Base-by-base conservation (phyloP, 768 basidiomycete genomes). In the Trichaptum fuscoviolaceum region DNA sequence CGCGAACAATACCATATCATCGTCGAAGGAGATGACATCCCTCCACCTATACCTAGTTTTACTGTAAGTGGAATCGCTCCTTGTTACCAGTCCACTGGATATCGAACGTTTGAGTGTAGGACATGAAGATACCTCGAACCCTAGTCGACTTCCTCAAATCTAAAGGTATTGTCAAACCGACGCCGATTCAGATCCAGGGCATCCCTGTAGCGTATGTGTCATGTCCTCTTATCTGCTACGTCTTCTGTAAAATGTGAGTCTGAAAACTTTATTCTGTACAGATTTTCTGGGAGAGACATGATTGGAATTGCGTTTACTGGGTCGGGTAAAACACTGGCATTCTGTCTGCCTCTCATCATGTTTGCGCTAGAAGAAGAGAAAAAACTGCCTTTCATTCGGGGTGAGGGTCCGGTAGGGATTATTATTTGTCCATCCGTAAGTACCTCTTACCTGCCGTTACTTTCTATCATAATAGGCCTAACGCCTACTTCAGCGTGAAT, bases 251-350 rank as follows among this genome's bases (percentile, higher is more conserved):
- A 60, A 57, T 67, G 67, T 72, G 52, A 60, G 57, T 67, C 68
- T 72, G 52, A 68, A 24, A 58, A 34, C 67, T 66, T 75, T 72
- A 67, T 63, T 67, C 66, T 67, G 35, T 52, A 30, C 73, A 95
- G 95, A 35, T 98, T 99, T 76, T 81, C 95, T 63, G 97, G 97
- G 52, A 87, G 97, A 68, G 97, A 99, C 75, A 91, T 99, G 80
- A 99, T 99, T 69, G 97, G 97, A 23, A 99, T 99, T 69, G 97
- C 97, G 3, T 99, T 99, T 79, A 99, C 97, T 26, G 97, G 97
- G 52, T 99, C 96, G 0, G 97, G 97, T 18, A 99, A 99, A 79
- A 99, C 97, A 0, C 86, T 99, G n/a, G 90, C 96, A 0, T 99
- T 99, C 79, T 96, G 95, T 70, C 81, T 99, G n/a, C 97, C 97